These are phyloP conservation scores for Nicotiana obtusifolia DNA, from an alignment of 257 asterid genomes.

Conservation along the genomic window DNA sequence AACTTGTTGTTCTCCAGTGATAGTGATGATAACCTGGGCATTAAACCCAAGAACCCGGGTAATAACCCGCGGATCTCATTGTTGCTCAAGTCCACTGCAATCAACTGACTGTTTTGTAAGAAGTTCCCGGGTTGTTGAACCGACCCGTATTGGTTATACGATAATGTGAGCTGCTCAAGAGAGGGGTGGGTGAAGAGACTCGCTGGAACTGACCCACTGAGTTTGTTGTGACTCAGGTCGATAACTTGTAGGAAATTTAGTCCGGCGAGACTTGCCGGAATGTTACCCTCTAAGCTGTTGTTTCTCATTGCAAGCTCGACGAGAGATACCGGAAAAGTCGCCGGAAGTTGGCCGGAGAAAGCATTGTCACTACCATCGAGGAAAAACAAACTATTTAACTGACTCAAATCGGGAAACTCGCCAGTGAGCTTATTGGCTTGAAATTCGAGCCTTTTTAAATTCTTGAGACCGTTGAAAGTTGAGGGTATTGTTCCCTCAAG, in stretches of 20 bases:
- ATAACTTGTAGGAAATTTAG: slow-evolving; percentile 43
- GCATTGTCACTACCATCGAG: slow-evolving; percentile 71
- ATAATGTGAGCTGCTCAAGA: slow-evolving; percentile 58
- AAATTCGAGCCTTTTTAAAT: slow-evolving; percentile 56
- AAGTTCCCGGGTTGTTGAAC: slow-evolving; percentile 38
- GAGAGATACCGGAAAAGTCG: slow-evolving; percentile 41
- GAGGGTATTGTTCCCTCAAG: slow-evolving; percentile 46
- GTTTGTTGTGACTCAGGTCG: slow-evolving; percentile 72
- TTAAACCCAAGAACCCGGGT: slow-evolving; percentile 70
- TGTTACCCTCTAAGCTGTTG: slow-evolving; percentile 45
- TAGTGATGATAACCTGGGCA: slow-evolving; percentile 65
- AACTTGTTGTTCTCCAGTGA: slow-evolving; percentile 59
- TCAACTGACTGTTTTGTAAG: slow-evolving; percentile 43
- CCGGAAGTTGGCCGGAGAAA: slow-evolving; percentile 61
- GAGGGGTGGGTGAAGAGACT: slow-evolving; percentile 64
- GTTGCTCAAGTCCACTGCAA: slow-evolving; percentile 64
- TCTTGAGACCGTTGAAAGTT: slow-evolving; percentile 43
- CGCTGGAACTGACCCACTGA: slow-evolving; percentile 61
- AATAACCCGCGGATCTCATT: slow-evolving; percentile 58
- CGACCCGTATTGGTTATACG: slow-evolving; percentile 50
- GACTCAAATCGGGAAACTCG: slow-evolving; percentile 51
- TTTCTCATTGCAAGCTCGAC: slow-evolving; percentile 45
- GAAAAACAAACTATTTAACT: slow-evolving; percentile 32
- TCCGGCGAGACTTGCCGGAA: slow-evolving; percentile 31
- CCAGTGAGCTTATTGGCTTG: slow-evolving; percentile 53